phyloP scores from a whole-genome alignment of 768 basidiomycete species.

The Tricholomella constricta region DNA sequence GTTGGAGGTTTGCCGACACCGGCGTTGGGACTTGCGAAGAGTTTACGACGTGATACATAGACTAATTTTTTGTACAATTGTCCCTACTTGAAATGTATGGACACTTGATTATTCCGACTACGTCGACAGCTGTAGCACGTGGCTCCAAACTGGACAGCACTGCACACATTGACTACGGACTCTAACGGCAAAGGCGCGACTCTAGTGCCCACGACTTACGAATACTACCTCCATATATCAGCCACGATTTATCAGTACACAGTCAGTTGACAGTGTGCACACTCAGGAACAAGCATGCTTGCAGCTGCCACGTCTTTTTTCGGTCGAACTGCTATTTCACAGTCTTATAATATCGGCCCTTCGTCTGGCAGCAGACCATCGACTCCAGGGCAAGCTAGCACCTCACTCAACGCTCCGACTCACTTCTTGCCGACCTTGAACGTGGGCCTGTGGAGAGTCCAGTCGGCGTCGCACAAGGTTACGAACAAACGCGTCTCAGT shows the following conservation, averaged over 20 bases:
- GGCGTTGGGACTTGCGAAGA: conserved; percentile 37
- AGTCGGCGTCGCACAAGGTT: conserved; percentile 84
- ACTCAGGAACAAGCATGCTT: conserved; percentile 60
- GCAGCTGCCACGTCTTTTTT: conserved; percentile 87
- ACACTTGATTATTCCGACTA: neutral
- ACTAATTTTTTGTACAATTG: conserved; percentile 1
- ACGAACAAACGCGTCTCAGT: conserved; percentile 90
- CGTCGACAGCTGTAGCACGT: too few species aligned
- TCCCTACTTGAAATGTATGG: too few species aligned
- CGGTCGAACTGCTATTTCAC: conserved; percentile 75
- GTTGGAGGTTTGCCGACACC: conserved; percentile 41
- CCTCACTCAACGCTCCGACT: conserved; percentile 36
- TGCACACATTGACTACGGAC: neutral
- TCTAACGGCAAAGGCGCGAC: too few species aligned
- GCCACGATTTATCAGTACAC: neutral
- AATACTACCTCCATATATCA: neutral
- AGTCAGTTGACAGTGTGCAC: too few species aligned
- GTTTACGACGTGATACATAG: conserved; percentile 14
- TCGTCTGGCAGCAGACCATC: conserved; percentile 47
- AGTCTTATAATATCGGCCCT: conserved; percentile 70
- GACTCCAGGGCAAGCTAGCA: conserved; percentile 44
- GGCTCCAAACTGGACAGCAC: neutral
- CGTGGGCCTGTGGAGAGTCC: conserved; percentile 89
- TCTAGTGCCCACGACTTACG: neutral
- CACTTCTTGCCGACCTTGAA: conserved; percentile 55